Evolutionary conservation across 2,329 filamentous ascomycete species (phyloP).

Genomic region (Rhinocladiella similis): DNA sequence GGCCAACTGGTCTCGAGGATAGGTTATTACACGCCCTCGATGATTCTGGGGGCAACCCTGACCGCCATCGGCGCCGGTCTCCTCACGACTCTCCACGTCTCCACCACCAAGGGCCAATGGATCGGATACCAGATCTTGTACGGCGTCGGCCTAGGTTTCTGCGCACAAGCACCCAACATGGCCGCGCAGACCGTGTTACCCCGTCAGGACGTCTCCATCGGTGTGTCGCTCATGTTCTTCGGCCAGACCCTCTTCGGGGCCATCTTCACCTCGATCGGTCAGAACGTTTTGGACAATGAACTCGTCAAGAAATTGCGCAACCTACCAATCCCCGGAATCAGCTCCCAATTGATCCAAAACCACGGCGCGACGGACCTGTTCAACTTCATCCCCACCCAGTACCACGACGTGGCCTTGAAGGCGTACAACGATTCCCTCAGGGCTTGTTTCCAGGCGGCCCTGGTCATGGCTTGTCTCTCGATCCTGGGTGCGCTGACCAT

Average conservation of each 20-base stretch:
- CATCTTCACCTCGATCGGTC: slow-evolving; percentile 23
- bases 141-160: slow-evolving; percentile 32
- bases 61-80: slow-evolving; percentile 30
- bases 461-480: slow-evolving; percentile 17
- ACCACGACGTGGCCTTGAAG: slow-evolving; percentile 7
- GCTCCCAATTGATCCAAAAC: slow-evolving; percentile 8
- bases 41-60: slow-evolving; percentile 32
- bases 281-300: slow-evolving; percentile 22
- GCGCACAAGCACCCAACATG: slow-evolving; percentile 26
- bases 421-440: slow-evolving; percentile 15
- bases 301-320: slow-evolving; percentile 10
- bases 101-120: slow-evolving; percentile 24
- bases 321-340: slow-evolving; percentile 4
- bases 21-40: slow-evolving; percentile 37
- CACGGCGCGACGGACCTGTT: slow-evolving; percentile 19
- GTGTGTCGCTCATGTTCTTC: slow-evolving; percentile 22
- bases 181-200: slow-evolving; percentile 28
- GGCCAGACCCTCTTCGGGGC: slow-evolving; percentile 10
- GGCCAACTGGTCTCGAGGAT: slow-evolving; percentile 23
- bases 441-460: slow-evolving; percentile 16
- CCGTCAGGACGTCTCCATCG: slow-evolving; percentile 26
- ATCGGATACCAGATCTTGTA: slow-evolving; percentile 34
- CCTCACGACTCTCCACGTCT: slow-evolving; percentile 15
- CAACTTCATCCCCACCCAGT: slow-evolving; percentile 3
- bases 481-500: slow-evolving; percentile 21